Evolutionary conservation across 2,329 filamentous ascomycete species (phyloP).

Genomic region (Phialophora macrospora): DNA sequence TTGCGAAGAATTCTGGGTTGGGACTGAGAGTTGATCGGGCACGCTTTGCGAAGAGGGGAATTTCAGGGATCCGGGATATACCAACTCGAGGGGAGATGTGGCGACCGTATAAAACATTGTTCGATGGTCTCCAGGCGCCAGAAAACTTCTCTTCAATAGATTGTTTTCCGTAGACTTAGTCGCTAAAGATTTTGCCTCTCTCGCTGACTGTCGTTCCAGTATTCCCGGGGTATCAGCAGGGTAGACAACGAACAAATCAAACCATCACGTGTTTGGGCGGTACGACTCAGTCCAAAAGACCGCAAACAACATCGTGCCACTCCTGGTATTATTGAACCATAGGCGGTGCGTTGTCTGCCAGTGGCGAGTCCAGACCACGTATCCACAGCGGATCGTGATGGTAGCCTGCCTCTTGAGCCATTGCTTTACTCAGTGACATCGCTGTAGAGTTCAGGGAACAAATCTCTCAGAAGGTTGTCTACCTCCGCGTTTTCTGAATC

Average conservation of each 20-base stretch:
- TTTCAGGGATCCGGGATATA: not conserved
- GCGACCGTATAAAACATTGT: not conserved
- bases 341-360: not conserved
- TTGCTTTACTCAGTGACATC: not conserved
- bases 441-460: conserved; percentile 23
- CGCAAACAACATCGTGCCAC: not conserved
- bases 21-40: not conserved
- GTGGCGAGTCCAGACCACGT: not conserved
- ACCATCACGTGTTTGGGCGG: too few species aligned
- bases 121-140: not conserved
- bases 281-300: not conserved
- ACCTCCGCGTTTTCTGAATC: not conserved
- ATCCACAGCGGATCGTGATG: not conserved
- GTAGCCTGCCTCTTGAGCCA: not conserved
- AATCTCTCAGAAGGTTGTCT: conserved; percentile 17
- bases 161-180: not conserved
- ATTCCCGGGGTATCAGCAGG: too few species aligned
- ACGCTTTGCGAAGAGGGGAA: not conserved
- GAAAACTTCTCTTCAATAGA: not conserved
- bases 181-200: not conserved
- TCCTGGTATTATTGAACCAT: not conserved
- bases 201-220: not conserved
- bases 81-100: not conserved
- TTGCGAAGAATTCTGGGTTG: not conserved
- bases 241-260: too few species aligned